Percentiles rank a stretch among this genome's conserved stretches.
phyloP scores from a whole-genome alignment of 139 green algal species.

The Spirogloea muscicola region DNA sequence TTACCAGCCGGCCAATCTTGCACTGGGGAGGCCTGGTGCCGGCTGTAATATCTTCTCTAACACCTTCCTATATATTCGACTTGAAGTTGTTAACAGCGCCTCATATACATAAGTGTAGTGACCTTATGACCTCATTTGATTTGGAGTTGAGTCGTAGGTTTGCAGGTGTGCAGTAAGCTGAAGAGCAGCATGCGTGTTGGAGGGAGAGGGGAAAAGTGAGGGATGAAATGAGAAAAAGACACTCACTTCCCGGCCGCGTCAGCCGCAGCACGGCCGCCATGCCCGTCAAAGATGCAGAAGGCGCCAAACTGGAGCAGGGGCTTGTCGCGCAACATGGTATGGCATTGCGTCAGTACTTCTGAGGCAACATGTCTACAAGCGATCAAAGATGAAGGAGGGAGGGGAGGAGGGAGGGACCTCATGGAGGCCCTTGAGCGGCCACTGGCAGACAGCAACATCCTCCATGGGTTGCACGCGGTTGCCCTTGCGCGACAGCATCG shows the following conservation, averaged over 20 bases:
- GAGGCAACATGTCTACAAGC: background rate
- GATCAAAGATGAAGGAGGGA: too few relatives aligned
- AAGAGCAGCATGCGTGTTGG: too few relatives aligned
- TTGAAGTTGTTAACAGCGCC: too few relatives aligned
- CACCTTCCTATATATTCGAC: too few relatives aligned
- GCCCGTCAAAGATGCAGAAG: conserved; percentile 44
- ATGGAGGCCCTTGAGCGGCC: conserved; percentile 14
- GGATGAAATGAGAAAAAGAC: conserved; percentile 1
- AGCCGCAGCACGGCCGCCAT: conserved; percentile 9
- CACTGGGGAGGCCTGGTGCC: too few relatives aligned
- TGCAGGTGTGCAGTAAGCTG: too few relatives aligned
- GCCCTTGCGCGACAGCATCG: conserved; percentile 17
- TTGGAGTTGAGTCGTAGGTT: too few relatives aligned
- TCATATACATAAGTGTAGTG: too few relatives aligned
- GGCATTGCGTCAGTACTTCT: background rate
- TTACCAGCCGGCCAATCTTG: too few relatives aligned
- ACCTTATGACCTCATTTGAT: too few relatives aligned
- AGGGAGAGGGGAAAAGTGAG: background rate
- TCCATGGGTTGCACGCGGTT: conserved; percentile 41
- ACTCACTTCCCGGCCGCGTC: too few relatives aligned
- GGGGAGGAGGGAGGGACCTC: conserved; percentile 3
- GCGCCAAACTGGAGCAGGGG: conserved; percentile 36
- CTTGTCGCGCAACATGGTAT: background rate
- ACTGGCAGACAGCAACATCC: conserved; percentile 36
- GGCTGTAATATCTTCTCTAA: too few relatives aligned